Evolutionary conservation across 208 protist genomes (phyloP).

Genomic region (Trypanosoma platydactyli): DNA sequence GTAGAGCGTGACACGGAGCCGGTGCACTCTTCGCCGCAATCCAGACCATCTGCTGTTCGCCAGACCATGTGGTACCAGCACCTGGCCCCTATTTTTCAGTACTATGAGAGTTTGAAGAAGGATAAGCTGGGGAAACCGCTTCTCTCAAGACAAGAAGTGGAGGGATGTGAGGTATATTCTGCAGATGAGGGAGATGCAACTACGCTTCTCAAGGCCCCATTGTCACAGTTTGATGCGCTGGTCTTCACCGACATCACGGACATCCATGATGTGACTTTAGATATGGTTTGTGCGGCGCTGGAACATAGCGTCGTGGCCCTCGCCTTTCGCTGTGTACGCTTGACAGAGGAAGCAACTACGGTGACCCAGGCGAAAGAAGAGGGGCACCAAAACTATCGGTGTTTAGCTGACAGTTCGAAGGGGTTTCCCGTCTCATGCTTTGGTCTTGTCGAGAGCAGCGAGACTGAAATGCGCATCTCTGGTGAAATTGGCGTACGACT

Average conservation of each 20-base stretch:
- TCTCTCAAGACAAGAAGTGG: not conserved
- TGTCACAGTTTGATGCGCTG: conserved; percentile 26
- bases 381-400: conserved; percentile 23
- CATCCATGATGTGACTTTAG: conserved; percentile 20
- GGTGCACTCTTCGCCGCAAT: conserved; percentile 11
- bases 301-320: conserved; percentile 78
- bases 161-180: not conserved
- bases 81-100: conserved; percentile 52
- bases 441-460: conserved; percentile 76
- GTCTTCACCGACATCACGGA: conserved; percentile 33
- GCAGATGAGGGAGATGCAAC: conserved; percentile 8
- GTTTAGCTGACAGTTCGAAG: conserved; percentile 33
- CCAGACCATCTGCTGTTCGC: conserved; percentile 48
- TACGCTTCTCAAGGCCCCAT: conserved; percentile 31
- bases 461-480: conserved; percentile 42
- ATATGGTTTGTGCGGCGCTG: conserved; percentile 54
- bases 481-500: conserved; percentile 55
- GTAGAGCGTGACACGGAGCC: conserved; percentile 30
- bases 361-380: conserved; percentile 2
- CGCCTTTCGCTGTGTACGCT: conserved; percentile 30
- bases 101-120: conserved; percentile 36
- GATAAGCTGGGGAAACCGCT: not conserved
- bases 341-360: not conserved
- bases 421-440: conserved; percentile 80
- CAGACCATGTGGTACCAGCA: conserved; percentile 59